Conservation (phyloP, 1,284 basidiomycete genomes). For the Papiliotrema fonsecae region DNA sequence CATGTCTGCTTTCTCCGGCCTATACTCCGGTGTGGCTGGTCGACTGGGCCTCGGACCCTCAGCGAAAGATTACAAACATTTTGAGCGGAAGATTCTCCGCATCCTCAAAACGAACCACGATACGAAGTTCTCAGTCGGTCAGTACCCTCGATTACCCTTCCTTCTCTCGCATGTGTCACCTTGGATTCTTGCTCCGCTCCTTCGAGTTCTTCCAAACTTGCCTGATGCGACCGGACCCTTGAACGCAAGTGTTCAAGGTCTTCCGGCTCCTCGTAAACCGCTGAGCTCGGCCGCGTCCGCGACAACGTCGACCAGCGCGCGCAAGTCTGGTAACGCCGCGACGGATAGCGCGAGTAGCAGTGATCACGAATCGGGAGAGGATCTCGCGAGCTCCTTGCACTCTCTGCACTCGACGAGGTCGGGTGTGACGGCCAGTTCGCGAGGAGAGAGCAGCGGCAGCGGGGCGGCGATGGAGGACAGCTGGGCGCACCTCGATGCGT, state of each 20-base stretch:
- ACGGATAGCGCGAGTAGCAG: conserved; percentile 22
- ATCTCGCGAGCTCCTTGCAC: conserved; percentile 37
- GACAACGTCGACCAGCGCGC: conserved; percentile 6
- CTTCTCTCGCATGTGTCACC: conserved; percentile 25
- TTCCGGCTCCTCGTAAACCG: conserved; percentile 3
- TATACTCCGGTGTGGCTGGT: conserved; percentile 17
- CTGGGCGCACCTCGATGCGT: conserved; percentile 7
- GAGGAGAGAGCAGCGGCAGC: background rate
- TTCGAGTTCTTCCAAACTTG: conserved; percentile 20
- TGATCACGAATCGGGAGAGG: conserved; percentile 38
- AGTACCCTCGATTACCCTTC: conserved; percentile 28
- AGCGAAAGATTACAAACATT: conserved; percentile 28
- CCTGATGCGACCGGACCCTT: conserved; percentile 30
- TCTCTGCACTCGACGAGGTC: conserved; percentile 1
- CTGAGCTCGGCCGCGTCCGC: conserved; percentile 1
- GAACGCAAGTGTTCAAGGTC: conserved; percentile 5
- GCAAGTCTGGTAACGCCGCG: background rate
- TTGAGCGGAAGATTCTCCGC: conserved; percentile 30
- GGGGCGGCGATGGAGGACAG: conserved; percentile 7
- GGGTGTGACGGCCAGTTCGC: conserved; percentile 2
- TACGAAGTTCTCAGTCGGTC: conserved; percentile 23
- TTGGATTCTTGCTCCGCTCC: conserved; percentile 17
- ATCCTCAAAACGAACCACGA: conserved; percentile 23
- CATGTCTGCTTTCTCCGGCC: conserved; percentile 15
- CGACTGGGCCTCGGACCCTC: conserved; percentile 26